These are phyloP conservation scores for Breviolum minutum DNA, from an alignment of 73 alveolate species.

Conservation along the genomic window DNA sequence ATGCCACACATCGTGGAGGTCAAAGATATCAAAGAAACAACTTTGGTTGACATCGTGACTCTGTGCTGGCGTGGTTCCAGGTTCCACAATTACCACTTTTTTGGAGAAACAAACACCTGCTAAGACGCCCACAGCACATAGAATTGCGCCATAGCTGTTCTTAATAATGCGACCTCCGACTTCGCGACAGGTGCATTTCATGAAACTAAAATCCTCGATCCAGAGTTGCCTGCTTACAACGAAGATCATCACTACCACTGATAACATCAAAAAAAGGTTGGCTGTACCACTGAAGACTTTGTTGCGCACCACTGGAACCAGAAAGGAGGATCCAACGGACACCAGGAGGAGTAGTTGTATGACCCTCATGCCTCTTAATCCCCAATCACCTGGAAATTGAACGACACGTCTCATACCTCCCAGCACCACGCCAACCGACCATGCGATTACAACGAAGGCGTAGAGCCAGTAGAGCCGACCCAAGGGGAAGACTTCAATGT, in stretches of 20 bases:
- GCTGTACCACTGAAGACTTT: slow-evolving; percentile 46
- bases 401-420: slow-evolving; percentile 5
- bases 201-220: not conserved
- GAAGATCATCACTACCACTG: slow-evolving; percentile 63
- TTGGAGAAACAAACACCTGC: slow-evolving; percentile 10
- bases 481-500: slow-evolving; percentile 50
- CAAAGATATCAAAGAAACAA: slow-evolving; percentile 38
- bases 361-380: not conserved
- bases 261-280: slow-evolving; percentile 52
- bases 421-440: not conserved
- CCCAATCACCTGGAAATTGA: not conserved
- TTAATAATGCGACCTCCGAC: slow-evolving; percentile 41
- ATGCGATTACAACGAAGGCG: not conserved
- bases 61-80: slow-evolving; percentile 71
- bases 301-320: slow-evolving; percentile 28
- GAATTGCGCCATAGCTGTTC: not conserved
- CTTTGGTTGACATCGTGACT: slow-evolving; percentile 37
- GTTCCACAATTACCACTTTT: slow-evolving; percentile 60
- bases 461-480: slow-evolving; percentile 67
- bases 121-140: not conserved
- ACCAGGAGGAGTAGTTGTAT: slow-evolving; percentile 10
- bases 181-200: not conserved
- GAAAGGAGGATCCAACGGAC: not conserved
- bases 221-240: slow-evolving; percentile 76
- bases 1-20: slow-evolving; percentile 77